Conservation (phyloP, 192 early-diverging fungal genomes). For the Entrophospora sp. region DNA sequence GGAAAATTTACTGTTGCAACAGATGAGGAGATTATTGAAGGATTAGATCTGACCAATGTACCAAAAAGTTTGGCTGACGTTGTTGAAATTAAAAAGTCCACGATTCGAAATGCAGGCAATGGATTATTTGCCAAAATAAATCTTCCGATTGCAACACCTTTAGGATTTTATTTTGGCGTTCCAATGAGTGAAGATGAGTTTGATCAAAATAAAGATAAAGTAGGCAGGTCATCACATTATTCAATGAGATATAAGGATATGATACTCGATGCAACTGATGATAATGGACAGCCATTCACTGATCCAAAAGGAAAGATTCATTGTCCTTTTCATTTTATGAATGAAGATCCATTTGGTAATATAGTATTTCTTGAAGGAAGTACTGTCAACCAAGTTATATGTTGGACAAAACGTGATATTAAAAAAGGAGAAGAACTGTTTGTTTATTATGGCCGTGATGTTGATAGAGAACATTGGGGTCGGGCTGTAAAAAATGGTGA, state of each 20-base stretch:
- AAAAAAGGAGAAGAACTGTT: constrained; percentile 73
- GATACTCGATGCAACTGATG: constrained; percentile 85
- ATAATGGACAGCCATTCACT: constrained; percentile 62
- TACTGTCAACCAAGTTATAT: constrained; percentile 82
- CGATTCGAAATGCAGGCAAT: constrained; percentile 60
- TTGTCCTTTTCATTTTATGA: constrained; percentile 94
- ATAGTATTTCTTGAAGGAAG: constrained; percentile 72
- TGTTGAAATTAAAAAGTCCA: constrained; percentile 52
- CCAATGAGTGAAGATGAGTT: constrained; percentile 96
- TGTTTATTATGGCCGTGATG: constrained; percentile 78
- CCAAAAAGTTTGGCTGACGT: constrained; percentile 51
- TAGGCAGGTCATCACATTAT: constrained; percentile 75
- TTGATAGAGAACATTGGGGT: constrained; percentile 68
- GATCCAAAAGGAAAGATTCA: constrained; percentile 50
- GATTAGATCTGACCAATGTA: constrained; percentile 42
- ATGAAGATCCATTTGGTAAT: constrained; percentile 50
- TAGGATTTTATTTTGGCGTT: constrained; percentile 94
- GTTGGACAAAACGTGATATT: constrained; percentile 62
- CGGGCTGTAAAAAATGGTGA: neutral
- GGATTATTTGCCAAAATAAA: constrained; percentile 66
- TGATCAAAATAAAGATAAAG: constrained; percentile 74
- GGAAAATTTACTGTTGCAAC: neutral
- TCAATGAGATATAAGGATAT: constrained; percentile 87
- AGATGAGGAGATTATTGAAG: constrained; percentile 27
- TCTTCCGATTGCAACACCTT: constrained; percentile 60